A percentile compares a stretch with the other conserved stretches of the same genome.
These are phyloP conservation scores for Penicillium fuscoglaucum DNA, from an alignment of 2,329 filamentous ascomycete species.

Conservation along the genomic window DNA sequence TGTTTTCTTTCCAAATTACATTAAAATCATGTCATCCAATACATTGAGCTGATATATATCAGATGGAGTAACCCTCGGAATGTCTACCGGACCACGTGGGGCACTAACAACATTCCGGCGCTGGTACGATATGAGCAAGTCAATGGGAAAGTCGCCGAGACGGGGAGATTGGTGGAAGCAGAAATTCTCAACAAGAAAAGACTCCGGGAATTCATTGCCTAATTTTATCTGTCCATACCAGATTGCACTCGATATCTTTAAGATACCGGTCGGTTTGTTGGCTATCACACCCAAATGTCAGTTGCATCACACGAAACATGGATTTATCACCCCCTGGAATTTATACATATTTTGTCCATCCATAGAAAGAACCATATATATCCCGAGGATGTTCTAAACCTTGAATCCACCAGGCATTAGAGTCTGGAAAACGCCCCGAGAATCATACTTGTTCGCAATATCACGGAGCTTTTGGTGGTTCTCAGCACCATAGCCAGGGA, in stretches of 20 bases:
- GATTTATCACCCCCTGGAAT: not conserved
- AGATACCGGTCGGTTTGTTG: too few relatives aligned
- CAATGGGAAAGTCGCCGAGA: conserved; percentile 32
- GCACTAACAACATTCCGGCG: conserved; percentile 37
- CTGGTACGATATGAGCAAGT: conserved; percentile 37
- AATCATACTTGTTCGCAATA: conserved; percentile 41
- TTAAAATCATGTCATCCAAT: not conserved
- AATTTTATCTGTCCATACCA: not conserved
- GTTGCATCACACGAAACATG: not conserved
- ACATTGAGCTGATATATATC: not conserved
- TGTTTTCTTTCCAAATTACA: not conserved
- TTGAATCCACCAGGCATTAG: conserved; percentile 44
- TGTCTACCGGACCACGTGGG: conserved; percentile 39
- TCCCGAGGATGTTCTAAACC: conserved; percentile 21
- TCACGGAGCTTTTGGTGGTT: conserved; percentile 22
- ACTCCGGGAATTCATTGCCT: conserved; percentile 25
- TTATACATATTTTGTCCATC: not conserved
- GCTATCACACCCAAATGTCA: not conserved
- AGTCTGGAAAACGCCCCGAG: conserved; percentile 39
- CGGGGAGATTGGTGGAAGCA: conserved; percentile 34
- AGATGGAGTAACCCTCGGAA: conserved; percentile 42
- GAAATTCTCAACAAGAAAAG: conserved; percentile 34
- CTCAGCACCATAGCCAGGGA: too few relatives aligned
- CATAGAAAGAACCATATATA: not conserved
- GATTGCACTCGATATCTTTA: too few relatives aligned